Conservation (phyloP, 331 rosid species). For the Dryas integrifolia region DNA sequence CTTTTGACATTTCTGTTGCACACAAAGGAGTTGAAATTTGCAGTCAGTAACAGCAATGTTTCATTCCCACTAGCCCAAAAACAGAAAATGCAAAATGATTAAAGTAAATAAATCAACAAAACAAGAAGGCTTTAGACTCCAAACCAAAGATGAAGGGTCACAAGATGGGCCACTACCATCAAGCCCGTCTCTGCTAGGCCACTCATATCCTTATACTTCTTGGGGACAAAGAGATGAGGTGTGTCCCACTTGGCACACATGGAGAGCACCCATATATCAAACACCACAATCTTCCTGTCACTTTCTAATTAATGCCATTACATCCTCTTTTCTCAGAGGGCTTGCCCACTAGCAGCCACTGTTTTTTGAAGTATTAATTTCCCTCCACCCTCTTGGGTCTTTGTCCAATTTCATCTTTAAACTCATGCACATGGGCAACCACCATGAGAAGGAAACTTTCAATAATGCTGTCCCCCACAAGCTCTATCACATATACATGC, state of each 20-base stretch:
- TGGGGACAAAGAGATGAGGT: slow-evolving; percentile 28
- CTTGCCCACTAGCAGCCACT: slow-evolving; percentile 31
- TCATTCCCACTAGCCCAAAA: slow-evolving; percentile 8
- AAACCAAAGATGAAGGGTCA: not conserved
- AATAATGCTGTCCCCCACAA: slow-evolving; percentile 44
- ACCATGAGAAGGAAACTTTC: slow-evolving; percentile 21
- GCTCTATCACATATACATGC: slow-evolving; percentile 25
- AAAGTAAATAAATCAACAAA: slow-evolving; percentile 3
- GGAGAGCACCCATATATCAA: slow-evolving; percentile 9
- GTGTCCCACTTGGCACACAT: slow-evolving; percentile 31
- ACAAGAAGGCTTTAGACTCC: not conserved
- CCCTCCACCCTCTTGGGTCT: slow-evolving; percentile 24
- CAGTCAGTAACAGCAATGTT: not conserved
- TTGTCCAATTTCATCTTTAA: slow-evolving; percentile 18
- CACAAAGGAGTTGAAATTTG: slow-evolving; percentile 1
- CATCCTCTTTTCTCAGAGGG: slow-evolving; percentile 18
- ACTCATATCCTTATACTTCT: slow-evolving; percentile 24
- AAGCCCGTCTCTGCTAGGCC: not conserved
- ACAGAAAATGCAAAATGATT: slow-evolving; percentile 15
- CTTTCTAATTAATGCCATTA: slow-evolving; percentile 29
- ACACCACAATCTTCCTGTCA: slow-evolving; percentile 34
- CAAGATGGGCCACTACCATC: slow-evolving; percentile 17
- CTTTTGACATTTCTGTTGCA: slow-evolving; percentile 3
- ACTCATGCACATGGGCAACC: slow-evolving; percentile 42
- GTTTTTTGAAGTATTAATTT: slow-evolving; percentile 15